phyloP scores from a whole-genome alignment of 371 early-diverging fungal species.

The Quaeritorhiza haematococci region DNA sequence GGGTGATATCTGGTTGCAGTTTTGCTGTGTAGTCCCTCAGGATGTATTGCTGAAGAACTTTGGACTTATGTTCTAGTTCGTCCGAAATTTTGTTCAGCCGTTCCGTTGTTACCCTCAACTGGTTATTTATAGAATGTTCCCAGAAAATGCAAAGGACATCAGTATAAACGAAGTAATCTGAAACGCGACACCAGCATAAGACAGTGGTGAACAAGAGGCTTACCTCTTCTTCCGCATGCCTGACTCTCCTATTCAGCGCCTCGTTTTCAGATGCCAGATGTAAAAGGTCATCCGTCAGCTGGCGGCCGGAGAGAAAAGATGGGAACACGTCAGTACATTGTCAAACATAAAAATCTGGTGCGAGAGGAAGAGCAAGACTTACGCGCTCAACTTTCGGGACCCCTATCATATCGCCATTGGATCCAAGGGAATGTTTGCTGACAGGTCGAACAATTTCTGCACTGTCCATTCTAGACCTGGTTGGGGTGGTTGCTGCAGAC shows the following conservation, averaged over 20 bases:
- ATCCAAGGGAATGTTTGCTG: no score
- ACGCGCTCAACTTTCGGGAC: conserved; percentile 27
- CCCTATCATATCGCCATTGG: no score
- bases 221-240: conserved; percentile 42
- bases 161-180: no score
- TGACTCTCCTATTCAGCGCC: conserved; percentile 30
- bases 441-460: no score
- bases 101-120: not conserved
- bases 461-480: no score
- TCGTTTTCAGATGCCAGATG: conserved; percentile 41
- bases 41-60: conserved; percentile 42
- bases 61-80: conserved; percentile 43
- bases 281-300: conserved; percentile 35
- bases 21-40: conserved; percentile 36
- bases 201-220: not conserved
- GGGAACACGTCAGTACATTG: not conserved
- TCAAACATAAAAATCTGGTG: no score
- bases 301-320: no score
- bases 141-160: no score
- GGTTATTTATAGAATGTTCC: no score
- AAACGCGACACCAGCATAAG: not conserved
- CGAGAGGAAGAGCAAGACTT: no score
- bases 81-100: conserved; percentile 9
- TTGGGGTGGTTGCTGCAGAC: no score
- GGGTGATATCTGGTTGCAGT: conserved; percentile 40